Conservation (phyloP, 495 filamentous ascomycete genomes). For the Lophium mytilinum region DNA sequence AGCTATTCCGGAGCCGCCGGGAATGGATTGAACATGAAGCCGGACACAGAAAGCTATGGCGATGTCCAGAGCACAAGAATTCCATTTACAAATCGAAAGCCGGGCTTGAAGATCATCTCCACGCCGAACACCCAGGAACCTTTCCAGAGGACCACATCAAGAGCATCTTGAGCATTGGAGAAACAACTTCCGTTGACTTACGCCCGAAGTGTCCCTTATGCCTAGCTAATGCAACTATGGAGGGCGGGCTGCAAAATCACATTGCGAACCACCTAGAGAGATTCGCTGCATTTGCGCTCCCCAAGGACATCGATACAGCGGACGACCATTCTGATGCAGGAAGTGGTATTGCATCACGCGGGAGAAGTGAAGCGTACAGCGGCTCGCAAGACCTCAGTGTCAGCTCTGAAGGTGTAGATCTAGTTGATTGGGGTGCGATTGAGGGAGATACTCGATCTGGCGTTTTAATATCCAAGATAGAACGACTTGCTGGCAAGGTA, state of each 20-base stretch:
- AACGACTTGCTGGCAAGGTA: not conserved
- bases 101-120: conserved; percentile 16
- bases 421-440: not conserved
- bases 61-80: conserved; percentile 21
- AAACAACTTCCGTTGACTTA: conserved; percentile 18
- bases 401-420: not conserved
- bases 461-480: not conserved
- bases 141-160: conserved; percentile 14
- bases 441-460: not conserved
- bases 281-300: conserved; percentile 18
- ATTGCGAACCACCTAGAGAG: conserved; percentile 23
- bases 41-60: conserved; percentile 18
- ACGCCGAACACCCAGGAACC: conserved; percentile 7
- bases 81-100: conserved; percentile 8
- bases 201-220: conserved; percentile 21
- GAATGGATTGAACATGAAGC: conserved; percentile 24
- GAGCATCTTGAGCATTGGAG: conserved; percentile 19
- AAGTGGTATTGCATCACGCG: conserved; percentile 17
- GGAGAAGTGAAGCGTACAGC: not conserved
- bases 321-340: conserved; percentile 15
- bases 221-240: conserved; percentile 13
- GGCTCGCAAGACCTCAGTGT: conserved; percentile 10
- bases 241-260: conserved; percentile 21
- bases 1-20: conserved; percentile 19
- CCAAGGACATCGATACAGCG: conserved; percentile 4